A percentile compares a stretch with the other conserved stretches of the same genome.
Evolutionary conservation across 2,329 filamentous ascomycete genomes (phyloP).

Genomic region (Sordariomycetes sp.): DNA sequence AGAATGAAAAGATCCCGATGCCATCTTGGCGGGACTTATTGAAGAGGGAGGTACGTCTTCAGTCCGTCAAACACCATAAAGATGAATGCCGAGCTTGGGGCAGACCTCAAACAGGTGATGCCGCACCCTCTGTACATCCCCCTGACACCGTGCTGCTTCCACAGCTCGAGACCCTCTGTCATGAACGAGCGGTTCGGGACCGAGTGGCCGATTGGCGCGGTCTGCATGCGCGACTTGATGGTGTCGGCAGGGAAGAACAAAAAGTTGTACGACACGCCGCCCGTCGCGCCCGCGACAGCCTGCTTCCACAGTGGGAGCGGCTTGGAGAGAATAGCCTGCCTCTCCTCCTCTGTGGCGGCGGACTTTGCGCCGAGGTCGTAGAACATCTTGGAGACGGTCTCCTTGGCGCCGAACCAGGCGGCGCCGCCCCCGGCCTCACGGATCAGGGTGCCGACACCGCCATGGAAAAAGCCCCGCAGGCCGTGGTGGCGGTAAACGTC

Average conservation of each 20-base stretch:
- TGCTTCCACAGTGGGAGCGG: constrained; percentile 74
- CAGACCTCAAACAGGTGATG: constrained; percentile 77
- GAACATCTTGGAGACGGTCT: constrained; percentile 63
- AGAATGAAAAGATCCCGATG: not conserved
- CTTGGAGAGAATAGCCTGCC: constrained; percentile 26
- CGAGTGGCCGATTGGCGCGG: constrained; percentile 51
- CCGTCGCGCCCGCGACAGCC: constrained; percentile 72
- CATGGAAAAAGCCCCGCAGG: constrained; percentile 81
- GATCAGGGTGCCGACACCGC: constrained; percentile 84
- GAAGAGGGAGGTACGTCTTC: constrained; percentile 51
- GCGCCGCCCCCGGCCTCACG: constrained; percentile 87
- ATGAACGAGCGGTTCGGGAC: constrained; percentile 53
- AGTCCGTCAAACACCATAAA: constrained; percentile 90
- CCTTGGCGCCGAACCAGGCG: constrained; percentile 90
- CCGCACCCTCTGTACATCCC: constrained; percentile 91
- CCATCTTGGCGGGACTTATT: constrained; percentile 10
- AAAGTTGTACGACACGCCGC: constrained; percentile 93
- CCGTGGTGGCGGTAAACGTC: constrained; percentile 77
- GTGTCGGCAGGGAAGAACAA: constrained; percentile 95
- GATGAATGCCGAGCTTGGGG: constrained; percentile 94
- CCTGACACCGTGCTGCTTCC: constrained; percentile 66
- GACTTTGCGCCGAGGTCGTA: constrained; percentile 37
- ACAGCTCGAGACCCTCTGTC: constrained; percentile 60
- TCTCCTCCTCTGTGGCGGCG: constrained; percentile 24
- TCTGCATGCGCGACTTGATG: constrained; percentile 96